Evolutionary conservation across 768 basidiomycete genomes (phyloP).

Genomic region (Pisolithus sp.): DNA sequence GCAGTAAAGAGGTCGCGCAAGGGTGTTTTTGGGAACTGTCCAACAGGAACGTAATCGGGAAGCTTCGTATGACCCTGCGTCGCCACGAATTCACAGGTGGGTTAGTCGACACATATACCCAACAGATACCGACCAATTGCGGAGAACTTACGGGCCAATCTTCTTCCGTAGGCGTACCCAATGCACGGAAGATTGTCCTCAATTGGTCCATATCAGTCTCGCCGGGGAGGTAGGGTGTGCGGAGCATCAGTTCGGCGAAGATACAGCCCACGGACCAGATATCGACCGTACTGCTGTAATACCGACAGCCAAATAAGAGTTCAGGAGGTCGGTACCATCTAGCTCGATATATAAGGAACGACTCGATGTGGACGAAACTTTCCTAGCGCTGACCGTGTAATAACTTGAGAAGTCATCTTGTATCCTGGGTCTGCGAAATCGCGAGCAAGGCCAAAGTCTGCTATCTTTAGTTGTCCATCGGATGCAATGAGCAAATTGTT

Average conservation of each 20-base stretch:
- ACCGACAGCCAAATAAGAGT: conserved; percentile 82
- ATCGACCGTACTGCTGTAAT: conserved; percentile 90
- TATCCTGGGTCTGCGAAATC: conserved; percentile 93
- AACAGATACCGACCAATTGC: neutral
- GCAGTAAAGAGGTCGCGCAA: conserved; percentile 88
- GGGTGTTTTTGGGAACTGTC: conserved; percentile 77
- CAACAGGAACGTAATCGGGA: conserved; percentile 83
- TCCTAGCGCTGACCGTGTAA: conserved; percentile 67
- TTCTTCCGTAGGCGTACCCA: conserved; percentile 93
- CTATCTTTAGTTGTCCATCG: conserved; percentile 89
- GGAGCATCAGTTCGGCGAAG: conserved; percentile 94
- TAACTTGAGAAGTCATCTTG: conserved; percentile 98
- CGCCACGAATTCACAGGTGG: no score
- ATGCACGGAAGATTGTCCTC: conserved; percentile 87
- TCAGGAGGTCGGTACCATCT: conserved; percentile 99
- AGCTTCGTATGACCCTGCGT: conserved; percentile 81
- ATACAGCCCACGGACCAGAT: conserved; percentile 98
- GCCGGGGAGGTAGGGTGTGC: conserved; percentile 92
- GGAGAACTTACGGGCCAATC: conserved; percentile 82
- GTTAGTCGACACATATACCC: neutral
- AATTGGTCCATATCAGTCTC: conserved; percentile 97
- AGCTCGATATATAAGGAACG: neutral
- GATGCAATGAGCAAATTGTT: conserved; percentile 95
- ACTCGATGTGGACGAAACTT: neutral
- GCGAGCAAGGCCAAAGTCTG: conserved; percentile 96